phyloP scores from a whole-genome alignment of 257 asterid species.

The Forsythia suspensa region DNA sequence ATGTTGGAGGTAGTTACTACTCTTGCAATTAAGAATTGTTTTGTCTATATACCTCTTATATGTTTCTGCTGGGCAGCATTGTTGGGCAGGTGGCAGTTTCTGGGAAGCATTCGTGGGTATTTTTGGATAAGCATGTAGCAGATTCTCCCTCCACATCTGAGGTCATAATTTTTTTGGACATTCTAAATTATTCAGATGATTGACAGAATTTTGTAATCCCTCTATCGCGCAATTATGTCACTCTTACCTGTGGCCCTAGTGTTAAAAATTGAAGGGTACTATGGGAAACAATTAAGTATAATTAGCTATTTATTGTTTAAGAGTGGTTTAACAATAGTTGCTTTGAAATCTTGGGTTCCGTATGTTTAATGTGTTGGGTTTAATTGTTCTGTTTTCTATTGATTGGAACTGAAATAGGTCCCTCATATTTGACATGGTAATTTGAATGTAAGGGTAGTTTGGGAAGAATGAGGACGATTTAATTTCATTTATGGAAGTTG shows the following conservation, averaged over 20 bases:
- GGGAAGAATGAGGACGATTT: neutral
- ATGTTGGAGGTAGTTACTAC: neutral
- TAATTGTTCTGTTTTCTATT: neutral
- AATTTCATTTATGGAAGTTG: conserved; percentile 11
- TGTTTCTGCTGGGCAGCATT: conserved; percentile 49
- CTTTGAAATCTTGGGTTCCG: too few species aligned
- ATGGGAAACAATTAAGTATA: neutral
- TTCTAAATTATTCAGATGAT: neutral
- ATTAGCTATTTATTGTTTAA: neutral
- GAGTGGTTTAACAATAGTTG: neutral
- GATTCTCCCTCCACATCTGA: conserved; percentile 52
- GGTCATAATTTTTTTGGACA: conserved; percentile 38
- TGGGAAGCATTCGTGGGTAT: conserved; percentile 90
- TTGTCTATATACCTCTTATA: conserved; percentile 5
- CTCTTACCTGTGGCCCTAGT: neutral
- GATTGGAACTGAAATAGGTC: neutral
- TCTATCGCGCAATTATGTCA: neutral
- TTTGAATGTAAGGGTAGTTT: conserved; percentile 11
- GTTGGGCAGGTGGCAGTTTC: conserved; percentile 89
- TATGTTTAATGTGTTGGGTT: neutral
- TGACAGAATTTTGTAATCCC: neutral
- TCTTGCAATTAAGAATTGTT: neutral
- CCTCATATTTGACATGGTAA: conserved; percentile 7
- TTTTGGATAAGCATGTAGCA: conserved; percentile 49
- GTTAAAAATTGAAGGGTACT: neutral